Base-by-base conservation (phyloP, 371 early-diverging fungal genomes). In the Rhizomucor pusillus region DNA sequence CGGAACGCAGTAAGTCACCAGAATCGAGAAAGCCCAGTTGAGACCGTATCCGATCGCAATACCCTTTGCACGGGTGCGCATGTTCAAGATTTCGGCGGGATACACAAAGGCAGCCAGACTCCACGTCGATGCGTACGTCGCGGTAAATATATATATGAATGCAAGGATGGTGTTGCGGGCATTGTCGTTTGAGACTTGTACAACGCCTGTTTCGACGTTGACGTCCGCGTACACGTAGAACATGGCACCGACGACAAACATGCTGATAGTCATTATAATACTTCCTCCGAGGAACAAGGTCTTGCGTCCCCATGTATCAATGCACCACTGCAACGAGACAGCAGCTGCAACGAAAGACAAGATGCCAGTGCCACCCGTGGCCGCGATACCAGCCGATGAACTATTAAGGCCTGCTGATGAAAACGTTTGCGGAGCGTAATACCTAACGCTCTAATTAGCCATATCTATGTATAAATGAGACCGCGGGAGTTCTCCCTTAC, bases 61-160 rank as follows among this genome's bases (percentile, higher is more conserved):
- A 7, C 63, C 69, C 51, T 77, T 77, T 22, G 78, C 67, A 43
- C 78, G 72, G 5, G 62, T 66, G 37, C 78, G 78, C 65, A 66
- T 74, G 49, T 74, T 72, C 47, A 73, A 82, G 52, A 88, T 54
- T 60, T 88, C 88, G 20, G 69, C 76, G 29, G 94, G 94, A 67
- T 93, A 93, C 2, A 73, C 69, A 39, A 71, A 77, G 24, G 69
- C 62, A 11, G 71, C 71, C 39, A 73, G 62, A 14, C 77, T 72
- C 82, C 82, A 86, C 39, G 84, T 81, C 47, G 74, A 71, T 43
- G 85, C 75, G 69, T 82, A 86, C 25, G 66, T 48, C n/a, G 80
- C 67, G 29, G 71, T 62, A 45, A 77, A 77, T 37, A 77, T 63
- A 44, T 66, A 77, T 14, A 77, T 57, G 52, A 77, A 72, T 0